phyloP scores from a whole-genome alignment of 2,329 filamentous ascomycete species.

The Parasarocladium wereldwijsianum region DNA sequence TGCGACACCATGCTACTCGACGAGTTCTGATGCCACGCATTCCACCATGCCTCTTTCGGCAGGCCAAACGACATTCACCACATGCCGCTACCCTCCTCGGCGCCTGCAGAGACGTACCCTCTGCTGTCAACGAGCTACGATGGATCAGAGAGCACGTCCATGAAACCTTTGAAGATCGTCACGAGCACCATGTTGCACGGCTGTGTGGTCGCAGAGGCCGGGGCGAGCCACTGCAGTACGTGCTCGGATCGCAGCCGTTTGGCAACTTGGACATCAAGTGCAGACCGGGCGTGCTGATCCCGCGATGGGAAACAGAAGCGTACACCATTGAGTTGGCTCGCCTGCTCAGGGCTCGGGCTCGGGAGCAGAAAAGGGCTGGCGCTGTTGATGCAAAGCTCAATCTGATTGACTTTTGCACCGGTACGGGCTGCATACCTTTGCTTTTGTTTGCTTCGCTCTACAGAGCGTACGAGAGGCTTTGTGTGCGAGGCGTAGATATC shows the following conservation, averaged over 20 bases:
- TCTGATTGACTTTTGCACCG: slow-evolving; percentile 78
- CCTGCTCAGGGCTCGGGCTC: slow-evolving; percentile 18
- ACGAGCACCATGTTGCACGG: slow-evolving; percentile 14
- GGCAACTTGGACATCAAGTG: slow-evolving; percentile 69
- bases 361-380: slow-evolving; percentile 7
- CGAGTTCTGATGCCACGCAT: slow-evolving; percentile 43
- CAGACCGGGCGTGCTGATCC: slow-evolving; percentile 67
- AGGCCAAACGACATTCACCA: slow-evolving; percentile 36
- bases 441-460: slow-evolving; percentile 51
- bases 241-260: slow-evolving; percentile 80
- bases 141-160: slow-evolving; percentile 54
- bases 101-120: slow-evolving; percentile 45
- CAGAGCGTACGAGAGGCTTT: slow-evolving; percentile 22
- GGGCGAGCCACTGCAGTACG: slow-evolving; percentile 75
- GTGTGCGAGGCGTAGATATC: slow-evolving; percentile 60
- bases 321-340: slow-evolving; percentile 43
- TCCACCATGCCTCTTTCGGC: slow-evolving; percentile 38
- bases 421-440: slow-evolving; percentile 79
- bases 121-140: slow-evolving; percentile 53
- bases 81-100: slow-evolving; percentile 47
- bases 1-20: no score
- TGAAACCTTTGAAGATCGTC: slow-evolving; percentile 8
- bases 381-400: slow-evolving; percentile 24
- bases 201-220: slow-evolving; percentile 34
- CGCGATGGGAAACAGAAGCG: slow-evolving; percentile 62